Conservation (phyloP, 2,329 filamentous ascomycete genomes). For the Teratosphaeria viscida region DNA sequence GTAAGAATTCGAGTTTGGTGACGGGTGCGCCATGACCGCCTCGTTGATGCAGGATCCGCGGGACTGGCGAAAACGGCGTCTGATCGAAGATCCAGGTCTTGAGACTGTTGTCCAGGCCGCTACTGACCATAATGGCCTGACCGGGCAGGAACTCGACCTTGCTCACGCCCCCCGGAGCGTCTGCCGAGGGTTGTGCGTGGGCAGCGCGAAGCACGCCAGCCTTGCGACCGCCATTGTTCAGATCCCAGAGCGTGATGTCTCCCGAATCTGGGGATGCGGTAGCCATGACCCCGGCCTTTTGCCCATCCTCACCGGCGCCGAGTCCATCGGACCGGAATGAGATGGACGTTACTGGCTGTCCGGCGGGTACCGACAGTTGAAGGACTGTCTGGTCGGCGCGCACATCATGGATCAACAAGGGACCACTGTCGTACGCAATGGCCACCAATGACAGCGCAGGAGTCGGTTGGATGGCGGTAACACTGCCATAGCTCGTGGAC, state of each 20-base stretch:
- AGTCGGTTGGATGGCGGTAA: constrained; percentile 78
- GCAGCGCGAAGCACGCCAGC: constrained; percentile 80
- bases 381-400: constrained; percentile 65
- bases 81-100: constrained; percentile 97
- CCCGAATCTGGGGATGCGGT: constrained; percentile 70
- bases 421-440: constrained; percentile 73
- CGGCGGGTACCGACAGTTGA: constrained; percentile 42
- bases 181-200: constrained; percentile 66
- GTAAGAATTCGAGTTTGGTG: constrained; percentile 72
- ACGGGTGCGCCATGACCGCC: constrained; percentile 84
- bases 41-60: constrained; percentile 72
- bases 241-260: constrained; percentile 91
- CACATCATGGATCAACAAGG: constrained; percentile 71
- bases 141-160: constrained; percentile 81
- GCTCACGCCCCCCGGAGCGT: constrained; percentile 68
- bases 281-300: constrained; percentile 83
- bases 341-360: constrained; percentile 65
- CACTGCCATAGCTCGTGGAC: constrained; percentile 58
- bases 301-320: constrained; percentile 79
- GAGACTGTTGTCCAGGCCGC: constrained; percentile 83
- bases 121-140: constrained; percentile 82
- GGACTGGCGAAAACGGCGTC: constrained; percentile 76
- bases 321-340: constrained; percentile 82
- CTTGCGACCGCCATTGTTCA: constrained; percentile 78
- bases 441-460: constrained; percentile 78